A percentile compares a stretch with the other conserved stretches of the same genome.
Conservation (phyloP, 2,329 filamentous ascomycete species). For the Trichoderma arundinaceum region DNA sequence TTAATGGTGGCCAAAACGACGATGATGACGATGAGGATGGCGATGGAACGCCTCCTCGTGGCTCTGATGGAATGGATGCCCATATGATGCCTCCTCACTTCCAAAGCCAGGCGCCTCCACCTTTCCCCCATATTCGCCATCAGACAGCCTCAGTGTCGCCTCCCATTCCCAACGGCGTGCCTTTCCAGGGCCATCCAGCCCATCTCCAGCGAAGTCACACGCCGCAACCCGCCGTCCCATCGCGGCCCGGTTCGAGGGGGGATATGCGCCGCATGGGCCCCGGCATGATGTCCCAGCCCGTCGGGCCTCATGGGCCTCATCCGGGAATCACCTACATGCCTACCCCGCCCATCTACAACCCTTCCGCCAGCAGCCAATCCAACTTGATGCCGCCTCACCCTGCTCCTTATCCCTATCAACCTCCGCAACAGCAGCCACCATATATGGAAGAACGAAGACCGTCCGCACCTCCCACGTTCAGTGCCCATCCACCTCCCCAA, state of each 20-base stretch:
- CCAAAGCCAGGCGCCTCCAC: constrained; percentile 61
- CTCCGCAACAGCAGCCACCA: constrained; percentile 56
- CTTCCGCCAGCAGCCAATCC: constrained; percentile 48
- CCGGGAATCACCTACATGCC: constrained; percentile 80
- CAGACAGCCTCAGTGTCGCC: constrained; percentile 86
- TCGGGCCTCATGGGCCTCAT: constrained; percentile 62
- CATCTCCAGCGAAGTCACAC: constrained; percentile 72
- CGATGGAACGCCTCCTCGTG: constrained; percentile 72
- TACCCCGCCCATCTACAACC: constrained; percentile 84
- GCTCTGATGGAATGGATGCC: constrained; percentile 58
- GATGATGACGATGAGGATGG: constrained; percentile 76
- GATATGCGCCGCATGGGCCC: constrained; percentile 77
- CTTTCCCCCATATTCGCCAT: constrained; percentile 83
- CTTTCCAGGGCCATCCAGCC: constrained; percentile 62
- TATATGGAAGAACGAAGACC: constrained; percentile 79
- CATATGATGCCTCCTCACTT: constrained; percentile 74
- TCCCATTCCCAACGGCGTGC: constrained; percentile 78
- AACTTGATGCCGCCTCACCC: constrained; percentile 48
- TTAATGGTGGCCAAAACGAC: constrained; percentile 85
- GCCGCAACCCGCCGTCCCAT: constrained; percentile 75
- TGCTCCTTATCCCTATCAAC: constrained; percentile 48
- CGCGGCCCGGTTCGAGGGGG: constrained; percentile 74
- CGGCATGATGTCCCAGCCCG: constrained; percentile 71
- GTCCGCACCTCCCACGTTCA: constrained; percentile 71
- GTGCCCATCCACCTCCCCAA: constrained; percentile 61